phyloP scores from a whole-genome alignment of 2,329 filamentous ascomycete genomes.

The Ascochyta pisi region DNA sequence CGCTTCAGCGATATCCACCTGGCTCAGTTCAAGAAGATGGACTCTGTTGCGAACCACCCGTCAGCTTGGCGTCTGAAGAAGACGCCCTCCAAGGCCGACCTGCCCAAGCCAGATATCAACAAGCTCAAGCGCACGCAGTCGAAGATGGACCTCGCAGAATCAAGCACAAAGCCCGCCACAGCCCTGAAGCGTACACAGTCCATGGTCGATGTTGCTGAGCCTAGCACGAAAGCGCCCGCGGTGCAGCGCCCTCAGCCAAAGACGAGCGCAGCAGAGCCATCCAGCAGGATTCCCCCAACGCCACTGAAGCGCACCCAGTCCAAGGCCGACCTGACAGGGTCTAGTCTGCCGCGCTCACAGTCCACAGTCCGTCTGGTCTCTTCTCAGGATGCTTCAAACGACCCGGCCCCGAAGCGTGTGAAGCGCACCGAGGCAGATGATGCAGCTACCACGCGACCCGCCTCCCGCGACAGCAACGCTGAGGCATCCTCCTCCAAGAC shows the following conservation, averaged over 20 bases:
- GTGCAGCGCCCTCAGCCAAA: slow-evolving; percentile 63
- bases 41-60: slow-evolving; percentile 87
- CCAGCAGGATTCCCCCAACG: slow-evolving; percentile 49
- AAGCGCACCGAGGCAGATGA: slow-evolving; percentile 74
- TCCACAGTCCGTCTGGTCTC: slow-evolving; percentile 39
- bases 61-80: slow-evolving; percentile 72
- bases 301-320: slow-evolving; percentile 60
- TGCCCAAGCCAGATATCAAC: slow-evolving; percentile 48
- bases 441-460: slow-evolving; percentile 68
- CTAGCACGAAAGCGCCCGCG: slow-evolving; percentile 39
- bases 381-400: slow-evolving; percentile 37
- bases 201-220: slow-evolving; percentile 72
- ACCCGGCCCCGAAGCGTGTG: slow-evolving; percentile 69
- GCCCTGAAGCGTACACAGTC: slow-evolving; percentile 60
- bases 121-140: slow-evolving; percentile 61
- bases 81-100: slow-evolving; percentile 55
- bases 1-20: slow-evolving; percentile 87
- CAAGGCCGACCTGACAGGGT: slow-evolving; percentile 68
- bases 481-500: slow-evolving; percentile 17
- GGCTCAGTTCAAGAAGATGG: slow-evolving; percentile 95
- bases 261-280: slow-evolving; percentile 68
- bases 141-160: slow-evolving; percentile 71
- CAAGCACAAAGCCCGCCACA: slow-evolving; percentile 44
- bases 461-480: slow-evolving; percentile 51
- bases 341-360: slow-evolving; percentile 47